Percentiles rank a stretch among this genome's conserved stretches.
Evolutionary conservation across 129 eudicot genomes (phyloP).

Genomic region (Helichrysum umbraculigerum): DNA sequence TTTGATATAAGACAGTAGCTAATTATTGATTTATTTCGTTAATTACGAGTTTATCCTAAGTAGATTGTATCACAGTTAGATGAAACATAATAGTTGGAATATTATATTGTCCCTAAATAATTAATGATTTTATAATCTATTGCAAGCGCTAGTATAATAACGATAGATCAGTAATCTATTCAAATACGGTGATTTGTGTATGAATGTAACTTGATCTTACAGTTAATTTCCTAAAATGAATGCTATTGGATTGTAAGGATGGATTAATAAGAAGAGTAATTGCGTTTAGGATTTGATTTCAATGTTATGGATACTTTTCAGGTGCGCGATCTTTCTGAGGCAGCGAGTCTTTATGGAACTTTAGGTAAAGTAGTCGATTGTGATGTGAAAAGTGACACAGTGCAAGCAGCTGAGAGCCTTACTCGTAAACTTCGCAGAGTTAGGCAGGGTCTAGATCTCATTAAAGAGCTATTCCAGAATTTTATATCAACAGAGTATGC

Average conservation of each 20-base stretch:
- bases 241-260: neutral
- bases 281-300: neutral
- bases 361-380: conserved; percentile 61
- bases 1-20: neutral
- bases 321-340: conserved; percentile 76
- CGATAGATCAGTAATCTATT: neutral
- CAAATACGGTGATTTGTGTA: neutral
- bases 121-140: no score
- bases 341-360: conserved; percentile 55
- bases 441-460: conserved; percentile 94
- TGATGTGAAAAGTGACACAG: conserved; percentile 66
- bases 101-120: no score
- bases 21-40: no score
- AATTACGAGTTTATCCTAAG: no score
- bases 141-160: neutral
- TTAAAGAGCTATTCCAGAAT: conserved; percentile 69
- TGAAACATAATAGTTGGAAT: no score
- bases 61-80: no score
- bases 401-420: conserved; percentile 80
- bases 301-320: conserved; percentile 16
- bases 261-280: neutral
- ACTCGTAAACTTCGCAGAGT: conserved; percentile 93
- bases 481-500: conserved; percentile 81
- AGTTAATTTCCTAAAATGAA: neutral
- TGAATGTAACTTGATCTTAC: neutral